A percentile compares a stretch with the other conserved stretches of the same genome.
Evolutionary conservation across 2,329 filamentous ascomycete species (phyloP).

Genomic region (Aureobasidium mangrovei): DNA sequence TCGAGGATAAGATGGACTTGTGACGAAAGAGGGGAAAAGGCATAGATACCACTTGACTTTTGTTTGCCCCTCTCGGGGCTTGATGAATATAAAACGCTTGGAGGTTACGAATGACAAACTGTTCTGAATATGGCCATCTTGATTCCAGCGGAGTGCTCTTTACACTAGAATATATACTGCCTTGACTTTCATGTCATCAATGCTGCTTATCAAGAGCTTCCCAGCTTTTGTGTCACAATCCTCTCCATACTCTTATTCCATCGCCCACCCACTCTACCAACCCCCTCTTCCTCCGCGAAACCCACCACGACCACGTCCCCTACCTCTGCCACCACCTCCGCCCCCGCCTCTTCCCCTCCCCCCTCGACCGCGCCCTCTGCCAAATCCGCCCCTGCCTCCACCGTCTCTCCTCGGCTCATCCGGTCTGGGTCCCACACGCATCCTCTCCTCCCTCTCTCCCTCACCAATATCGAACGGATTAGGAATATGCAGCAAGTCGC

Average conservation of each 20-base stretch:
- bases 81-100: too few relatives aligned
- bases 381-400: conserved; percentile 17
- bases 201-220: too few relatives aligned
- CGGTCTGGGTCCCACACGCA: conserved; percentile 48
- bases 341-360: conserved; percentile 20
- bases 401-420: conserved; percentile 22
- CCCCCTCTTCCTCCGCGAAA: too few relatives aligned
- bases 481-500: conserved; percentile 63
- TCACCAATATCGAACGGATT: conserved; percentile 69
- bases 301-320: neutral
- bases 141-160: neutral
- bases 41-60: neutral
- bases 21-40: neutral
- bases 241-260: too few relatives aligned
- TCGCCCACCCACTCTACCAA: too few relatives aligned
- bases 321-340: conserved; percentile 17
- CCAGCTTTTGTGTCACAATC: too few relatives aligned
- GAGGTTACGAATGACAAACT: neutral
- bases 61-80: too few relatives aligned
- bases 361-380: conserved; percentile 18
- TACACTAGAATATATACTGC: neutral
- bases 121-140: neutral
- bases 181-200: neutral
- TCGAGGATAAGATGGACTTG: conserved; percentile 11
- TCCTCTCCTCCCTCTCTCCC: conserved; percentile 57